Evolutionary conservation across 257 asterid genomes (phyloP).

Genomic region (Leptodermis oblonga): DNA sequence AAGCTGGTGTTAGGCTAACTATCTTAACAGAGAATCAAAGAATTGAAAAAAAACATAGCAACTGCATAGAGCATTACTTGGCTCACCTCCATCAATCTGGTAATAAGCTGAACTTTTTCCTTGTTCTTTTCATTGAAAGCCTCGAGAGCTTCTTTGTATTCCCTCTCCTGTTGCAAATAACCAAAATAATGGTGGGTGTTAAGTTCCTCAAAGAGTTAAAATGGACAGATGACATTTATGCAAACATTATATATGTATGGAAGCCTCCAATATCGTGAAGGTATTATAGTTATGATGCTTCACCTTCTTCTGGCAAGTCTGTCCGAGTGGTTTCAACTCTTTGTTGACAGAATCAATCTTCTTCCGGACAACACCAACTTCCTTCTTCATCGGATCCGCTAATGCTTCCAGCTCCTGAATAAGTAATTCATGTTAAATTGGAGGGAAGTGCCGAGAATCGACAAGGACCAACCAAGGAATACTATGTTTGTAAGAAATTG

Average conservation of each 20-base stretch:
- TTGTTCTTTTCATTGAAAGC: slow-evolving; percentile 95
- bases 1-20: not conserved
- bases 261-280: not conserved
- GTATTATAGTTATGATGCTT: too few relatives aligned
- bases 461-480: not conserved
- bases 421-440: slow-evolving; percentile 10
- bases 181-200: not conserved
- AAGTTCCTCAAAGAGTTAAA: not conserved
- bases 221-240: not conserved
- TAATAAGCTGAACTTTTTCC: slow-evolving; percentile 87
- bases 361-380: slow-evolving; percentile 71
- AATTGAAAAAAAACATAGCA: not conserved
- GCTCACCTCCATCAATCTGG: slow-evolving; percentile 96
- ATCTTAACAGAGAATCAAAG: not conserved
- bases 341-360: slow-evolving; percentile 77
- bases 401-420: slow-evolving; percentile 77
- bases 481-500: not conserved
- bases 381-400: slow-evolving; percentile 91
- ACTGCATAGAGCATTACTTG: not conserved
- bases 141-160: slow-evolving; percentile 95
- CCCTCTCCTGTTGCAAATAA: slow-evolving; percentile 61
- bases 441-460: not conserved
- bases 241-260: not conserved
- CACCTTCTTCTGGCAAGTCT: slow-evolving; percentile 95
- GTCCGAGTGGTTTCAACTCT: slow-evolving; percentile 89